Evolutionary conservation across 805 yeast species (phyloP), one percentile per base, ranked within the genome.

Genomic region (Candida morakotiae): DNA sequence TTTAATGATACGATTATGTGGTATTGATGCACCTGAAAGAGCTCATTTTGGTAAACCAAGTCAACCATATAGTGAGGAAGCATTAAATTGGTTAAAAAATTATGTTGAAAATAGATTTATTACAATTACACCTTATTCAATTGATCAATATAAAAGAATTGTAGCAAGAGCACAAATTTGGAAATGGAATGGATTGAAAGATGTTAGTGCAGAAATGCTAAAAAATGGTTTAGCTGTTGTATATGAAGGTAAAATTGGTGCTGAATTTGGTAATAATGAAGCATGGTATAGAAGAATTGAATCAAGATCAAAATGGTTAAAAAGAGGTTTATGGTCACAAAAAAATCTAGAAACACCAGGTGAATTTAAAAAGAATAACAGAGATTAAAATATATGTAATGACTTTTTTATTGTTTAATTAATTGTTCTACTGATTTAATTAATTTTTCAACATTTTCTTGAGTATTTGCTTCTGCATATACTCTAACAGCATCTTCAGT

Each of bases 401-500:
- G 16, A 10, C 13, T 25, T 4, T 18, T 7, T 5, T 18, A 9
- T 21, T 3, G 43, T 28, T 47, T 43, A 19, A 64, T 53, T 35
- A 64, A 44, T 15, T 50, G 49, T 27, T 60, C 53, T 11, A 65
- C 65, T 29, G 46, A 42, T 34, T 41, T 33, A 3, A 62, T 51
- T 35, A 68, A 57, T 21, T 43, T 46, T 29, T 52, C 61, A 5
- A 61, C 62, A 27, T 60, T 35, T 30, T 52, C 64, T 27, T 45
- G 35, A 14, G 64, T 72, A 2, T 65, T 69, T 0, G 96, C 95
- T 60, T 93, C 98, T 1, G 96, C 93, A 49, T 93, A 93, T 5
- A 93, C 87, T 49, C 98, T 77, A 1, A 93, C 97, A 0, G 96
- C 98, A 58, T 93, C 94, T 58, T 93, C 98, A 1, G 98, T 93